phyloP scores from a whole-genome alignment of 192 early-diverging fungal genomes.

The Coemansia sp. region DNA sequence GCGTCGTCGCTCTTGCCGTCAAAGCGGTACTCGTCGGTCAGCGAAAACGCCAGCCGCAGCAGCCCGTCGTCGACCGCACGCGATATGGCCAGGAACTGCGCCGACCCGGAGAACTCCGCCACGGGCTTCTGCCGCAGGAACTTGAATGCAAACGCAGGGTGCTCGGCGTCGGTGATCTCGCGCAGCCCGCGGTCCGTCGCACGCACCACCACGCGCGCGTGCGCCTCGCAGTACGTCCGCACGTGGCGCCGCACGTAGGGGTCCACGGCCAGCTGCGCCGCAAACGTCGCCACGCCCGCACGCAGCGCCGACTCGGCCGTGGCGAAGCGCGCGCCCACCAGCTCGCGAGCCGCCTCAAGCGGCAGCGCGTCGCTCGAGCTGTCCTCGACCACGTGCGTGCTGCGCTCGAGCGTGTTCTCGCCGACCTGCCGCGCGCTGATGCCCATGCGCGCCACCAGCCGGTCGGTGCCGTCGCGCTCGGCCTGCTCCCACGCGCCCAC shows the following conservation, averaged over 20 bases:
- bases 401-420: conserved; percentile 59
- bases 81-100: conserved; percentile 77
- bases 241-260: conserved; percentile 80
- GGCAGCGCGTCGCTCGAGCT: conserved; percentile 13
- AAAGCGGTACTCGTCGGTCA: conserved; percentile 40
- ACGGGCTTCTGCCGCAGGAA: conserved; percentile 80
- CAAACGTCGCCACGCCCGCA: conserved; percentile 72
- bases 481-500: conserved; percentile 49
- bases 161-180: conserved; percentile 73
- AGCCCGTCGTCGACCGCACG: conserved; percentile 76
- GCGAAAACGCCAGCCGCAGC: conserved; percentile 52
- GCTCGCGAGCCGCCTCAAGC: conserved; percentile 29
- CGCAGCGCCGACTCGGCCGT: conserved; percentile 27
- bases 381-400: conserved; percentile 20
- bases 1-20: conserved; percentile 25
- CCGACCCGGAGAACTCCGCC: conserved; percentile 65
- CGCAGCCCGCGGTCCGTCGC: conserved; percentile 81
- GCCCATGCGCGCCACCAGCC: conserved; percentile 56
- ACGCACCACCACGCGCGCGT: conserved; percentile 71
- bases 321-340: conserved; percentile 33
- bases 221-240: conserved; percentile 68
- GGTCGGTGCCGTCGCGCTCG: conserved; percentile 45
- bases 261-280: conserved; percentile 78
- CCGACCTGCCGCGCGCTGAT: conserved; percentile 67
- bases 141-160: conserved; percentile 86